Evolutionary conservation across 441 rosid species (phyloP), one percentile per base, ranked within the genome.

Genomic region (Adansonia gregorii): DNA sequence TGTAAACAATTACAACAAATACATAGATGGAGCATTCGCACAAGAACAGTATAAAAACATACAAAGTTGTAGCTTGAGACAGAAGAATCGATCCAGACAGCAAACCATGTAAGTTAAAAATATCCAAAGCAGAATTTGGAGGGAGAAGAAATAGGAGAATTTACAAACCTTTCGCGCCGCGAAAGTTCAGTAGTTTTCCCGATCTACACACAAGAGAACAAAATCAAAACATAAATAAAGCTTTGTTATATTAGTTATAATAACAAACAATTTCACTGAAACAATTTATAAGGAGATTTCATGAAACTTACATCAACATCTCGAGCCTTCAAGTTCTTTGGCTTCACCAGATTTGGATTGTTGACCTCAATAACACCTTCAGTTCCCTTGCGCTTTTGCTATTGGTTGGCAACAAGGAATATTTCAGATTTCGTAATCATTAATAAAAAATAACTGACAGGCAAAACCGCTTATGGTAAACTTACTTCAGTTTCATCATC

Each of bases 131-230:
- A 67, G 6, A 54, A 48, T 20, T 19, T 6, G 41, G 0, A 6
- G 63, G 43, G 15, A 59, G 17, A 43, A 52, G 48, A 9, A 11
- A 72, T 2, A 31, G 41, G 3, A 58, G 68, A 58, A 81, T 66
- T 49, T 61, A 84, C 86, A 74, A 75, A 96, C 99, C 98, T 96
- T 86, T 96, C 99, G 67, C 98, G 97, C 92, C 98, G 92, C 8
- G 99, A 94, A 78, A 96, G 98, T 86, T 94, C 98, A 19, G 96
- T 88, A n/a, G 94, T 88, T 82, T 84, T 92, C 73, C 86, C 91
- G 58, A 77, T 64, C 99, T 92, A 84, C 35, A 76, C 2, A 8
- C 61, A 22, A 56, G 75, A 39, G 52, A 51, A 51, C 35, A 63
- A 11, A 35, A 67, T 48, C 17, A 77, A 19, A 22, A 31, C n/a